Evolutionary conservation across 192 early-diverging fungal species (phyloP).

Genomic region (Coemansia sp.): DNA sequence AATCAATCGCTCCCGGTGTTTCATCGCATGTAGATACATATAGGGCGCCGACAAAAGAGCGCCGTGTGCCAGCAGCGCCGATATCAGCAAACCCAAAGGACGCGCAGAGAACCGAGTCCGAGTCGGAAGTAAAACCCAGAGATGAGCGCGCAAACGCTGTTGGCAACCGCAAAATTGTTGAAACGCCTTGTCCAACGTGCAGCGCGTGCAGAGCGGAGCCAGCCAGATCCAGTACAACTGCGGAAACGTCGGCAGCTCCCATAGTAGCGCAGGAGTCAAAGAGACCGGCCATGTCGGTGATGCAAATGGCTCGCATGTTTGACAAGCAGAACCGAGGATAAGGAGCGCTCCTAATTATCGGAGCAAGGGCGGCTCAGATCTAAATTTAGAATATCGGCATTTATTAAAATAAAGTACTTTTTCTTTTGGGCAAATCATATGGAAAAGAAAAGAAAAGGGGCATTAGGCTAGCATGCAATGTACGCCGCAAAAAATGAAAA

Average conservation of each 20-base stretch:
- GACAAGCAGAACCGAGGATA: slow-evolving; percentile 26
- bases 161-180: background rate
- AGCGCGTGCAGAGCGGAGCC: slow-evolving; percentile 7
- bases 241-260: background rate
- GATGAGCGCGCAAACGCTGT: background rate
- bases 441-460: too few relatives aligned
- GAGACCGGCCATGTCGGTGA: slow-evolving; percentile 17
- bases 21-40: background rate
- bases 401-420: background rate
- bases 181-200: slow-evolving; percentile 10
- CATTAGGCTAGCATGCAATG: background rate
- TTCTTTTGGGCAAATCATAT: background rate
- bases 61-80: background rate
- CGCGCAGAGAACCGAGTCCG: background rate
- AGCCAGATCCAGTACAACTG: too few relatives aligned
- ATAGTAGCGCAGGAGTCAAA: background rate
- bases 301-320: slow-evolving; percentile 46
- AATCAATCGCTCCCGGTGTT: background rate
- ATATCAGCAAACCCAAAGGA: slow-evolving; percentile 5
- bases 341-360: too few relatives aligned
- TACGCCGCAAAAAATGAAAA: background rate
- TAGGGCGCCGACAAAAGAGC: background rate
- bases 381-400: background rate
- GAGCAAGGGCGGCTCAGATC: background rate
- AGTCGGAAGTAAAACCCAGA: background rate